Evolutionary conservation across 1,139 yeast species (phyloP).

Genomic region (Yamadazyma dendronema): DNA sequence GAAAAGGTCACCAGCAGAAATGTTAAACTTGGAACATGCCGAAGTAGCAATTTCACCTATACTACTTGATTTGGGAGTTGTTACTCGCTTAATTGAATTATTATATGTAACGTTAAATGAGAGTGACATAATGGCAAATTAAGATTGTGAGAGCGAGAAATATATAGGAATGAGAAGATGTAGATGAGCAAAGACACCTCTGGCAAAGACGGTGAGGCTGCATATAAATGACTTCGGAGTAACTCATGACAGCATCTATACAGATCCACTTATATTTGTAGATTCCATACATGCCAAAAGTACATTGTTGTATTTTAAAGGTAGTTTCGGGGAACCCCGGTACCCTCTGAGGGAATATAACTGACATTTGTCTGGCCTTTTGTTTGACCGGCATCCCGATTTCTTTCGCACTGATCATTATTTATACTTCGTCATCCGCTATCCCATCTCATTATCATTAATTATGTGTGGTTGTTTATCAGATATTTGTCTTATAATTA

Average conservation of each 20-base stretch:
- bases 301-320: no score
- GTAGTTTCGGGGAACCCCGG: no score
- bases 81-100: conserved; percentile 24
- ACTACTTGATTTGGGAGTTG: conserved; percentile 23
- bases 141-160: neutral
- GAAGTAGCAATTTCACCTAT: conserved; percentile 28
- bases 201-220: neutral
- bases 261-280: no score
- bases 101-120: conserved; percentile 23
- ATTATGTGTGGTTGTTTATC: conserved; percentile 31
- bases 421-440: no score
- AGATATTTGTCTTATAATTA: conserved; percentile 55
- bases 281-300: no score
- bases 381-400: no score
- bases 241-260: no score
- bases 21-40: conserved; percentile 25
- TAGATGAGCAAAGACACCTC: neutral
- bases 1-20: conserved; percentile 23
- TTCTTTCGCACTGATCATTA: no score
- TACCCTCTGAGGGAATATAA: no score
- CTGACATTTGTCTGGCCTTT: no score
- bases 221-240: no score
- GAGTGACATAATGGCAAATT: conserved; percentile 15
- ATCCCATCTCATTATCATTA: neutral
- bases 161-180: no score